These are phyloP conservation scores for Neurospora discreta DNA, from an alignment of 495 filamentous ascomycete genomes.

Conservation along the genomic window DNA sequence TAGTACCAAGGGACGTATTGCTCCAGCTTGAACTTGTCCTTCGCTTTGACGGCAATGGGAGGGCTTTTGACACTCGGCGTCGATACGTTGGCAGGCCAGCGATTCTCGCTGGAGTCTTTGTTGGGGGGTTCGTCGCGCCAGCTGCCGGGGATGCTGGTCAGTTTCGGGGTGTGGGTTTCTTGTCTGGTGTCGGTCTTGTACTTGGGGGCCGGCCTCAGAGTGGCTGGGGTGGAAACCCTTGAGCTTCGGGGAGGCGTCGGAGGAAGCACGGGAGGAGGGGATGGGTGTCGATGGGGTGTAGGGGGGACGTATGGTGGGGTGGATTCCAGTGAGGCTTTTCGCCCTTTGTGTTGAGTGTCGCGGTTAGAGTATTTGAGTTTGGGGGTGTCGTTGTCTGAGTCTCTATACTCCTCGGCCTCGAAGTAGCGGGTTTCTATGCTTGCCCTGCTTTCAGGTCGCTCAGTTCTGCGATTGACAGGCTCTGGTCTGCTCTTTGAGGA, in stretches of 20 bases:
- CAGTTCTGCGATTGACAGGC: rapidly evolving
- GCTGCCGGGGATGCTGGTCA: background rate
- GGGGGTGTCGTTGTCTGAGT: background rate
- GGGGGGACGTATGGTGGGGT: background rate
- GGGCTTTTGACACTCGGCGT: background rate
- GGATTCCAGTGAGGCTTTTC: rapidly evolving
- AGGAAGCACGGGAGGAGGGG: background rate
- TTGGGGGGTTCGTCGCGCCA: background rate
- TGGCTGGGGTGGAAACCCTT: background rate
- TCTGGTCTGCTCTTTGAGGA: background rate
- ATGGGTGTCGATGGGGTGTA: rapidly evolving
- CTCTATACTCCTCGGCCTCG: background rate
- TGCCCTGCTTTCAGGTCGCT: rapidly evolving
- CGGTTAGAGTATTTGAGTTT: rapidly evolving
- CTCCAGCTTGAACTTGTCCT: background rate
- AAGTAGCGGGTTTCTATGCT: background rate
- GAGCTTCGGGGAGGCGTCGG: background rate
- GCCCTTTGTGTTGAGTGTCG: background rate
- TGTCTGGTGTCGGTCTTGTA: background rate
- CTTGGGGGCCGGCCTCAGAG: background rate
- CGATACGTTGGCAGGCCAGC: background rate
- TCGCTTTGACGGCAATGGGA: rapidly evolving
- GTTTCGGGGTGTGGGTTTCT: background rate
- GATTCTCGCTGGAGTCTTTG: background rate
- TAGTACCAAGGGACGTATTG: background rate